These are phyloP conservation scores for Apiospora kogelbergensis DNA, from an alignment of 2,329 filamentous ascomycete genomes.

Conservation along the genomic window DNA sequence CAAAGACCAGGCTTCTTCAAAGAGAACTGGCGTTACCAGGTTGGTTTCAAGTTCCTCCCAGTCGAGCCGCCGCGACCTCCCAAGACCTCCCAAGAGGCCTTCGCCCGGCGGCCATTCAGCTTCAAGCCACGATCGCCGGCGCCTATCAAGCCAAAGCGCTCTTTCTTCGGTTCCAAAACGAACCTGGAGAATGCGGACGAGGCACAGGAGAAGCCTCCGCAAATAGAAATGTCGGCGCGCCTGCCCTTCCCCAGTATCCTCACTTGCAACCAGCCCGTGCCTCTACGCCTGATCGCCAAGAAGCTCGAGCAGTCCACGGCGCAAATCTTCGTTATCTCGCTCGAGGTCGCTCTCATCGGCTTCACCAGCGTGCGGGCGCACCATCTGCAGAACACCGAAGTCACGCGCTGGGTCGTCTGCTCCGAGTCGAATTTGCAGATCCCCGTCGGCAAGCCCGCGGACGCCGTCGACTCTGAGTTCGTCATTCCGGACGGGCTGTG, in stretches of 20 bases:
- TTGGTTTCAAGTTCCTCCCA: slow-evolving; percentile 82
- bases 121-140: slow-evolving; percentile 46
- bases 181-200: slow-evolving; percentile 19
- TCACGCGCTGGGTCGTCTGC: slow-evolving; percentile 72
- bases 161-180: slow-evolving; percentile 51
- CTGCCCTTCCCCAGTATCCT: slow-evolving; percentile 85
- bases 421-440: slow-evolving; percentile 71
- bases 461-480: slow-evolving; percentile 64
- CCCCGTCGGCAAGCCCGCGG: slow-evolving; percentile 61
- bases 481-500: slow-evolving; percentile 72
- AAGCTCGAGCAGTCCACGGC: slow-evolving; percentile 71
- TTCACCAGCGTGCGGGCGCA: slow-evolving; percentile 79
- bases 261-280: slow-evolving; percentile 84
- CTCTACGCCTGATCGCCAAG: slow-evolving; percentile 75
- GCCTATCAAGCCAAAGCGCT: slow-evolving; percentile 49
- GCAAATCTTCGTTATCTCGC: slow-evolving; percentile 70
- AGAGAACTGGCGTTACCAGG: slow-evolving; percentile 74
- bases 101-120: slow-evolving; percentile 70
- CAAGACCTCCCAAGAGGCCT: slow-evolving; percentile 72
- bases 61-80: slow-evolving; percentile 82
- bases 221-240: slow-evolving; percentile 74
- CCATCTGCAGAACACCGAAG: slow-evolving; percentile 69
- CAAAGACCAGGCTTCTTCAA: slow-evolving; percentile 86
- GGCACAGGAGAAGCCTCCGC: slow-evolving; percentile 54
- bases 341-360: slow-evolving; percentile 81